Conservation (phyloP, 2,329 filamentous ascomycete species). For the Penicillium sp. region DNA sequence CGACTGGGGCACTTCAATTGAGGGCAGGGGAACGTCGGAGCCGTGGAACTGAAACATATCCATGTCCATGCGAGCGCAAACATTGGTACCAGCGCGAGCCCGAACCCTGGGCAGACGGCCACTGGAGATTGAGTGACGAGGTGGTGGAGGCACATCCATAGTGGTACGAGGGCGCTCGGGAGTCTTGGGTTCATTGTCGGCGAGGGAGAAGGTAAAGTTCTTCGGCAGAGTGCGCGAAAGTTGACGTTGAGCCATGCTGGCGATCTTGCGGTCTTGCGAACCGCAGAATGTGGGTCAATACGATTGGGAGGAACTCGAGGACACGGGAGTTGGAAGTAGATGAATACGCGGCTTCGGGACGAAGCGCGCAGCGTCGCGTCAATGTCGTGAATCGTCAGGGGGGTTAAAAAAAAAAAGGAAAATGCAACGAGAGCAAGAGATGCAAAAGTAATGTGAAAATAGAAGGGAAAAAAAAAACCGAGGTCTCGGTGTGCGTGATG, state of each 20-base stretch:
- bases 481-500: slow-evolving; percentile 12
- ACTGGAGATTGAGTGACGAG: slow-evolving; percentile 43
- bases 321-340: not conserved
- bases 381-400: slow-evolving; percentile 23
- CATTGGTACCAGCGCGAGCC: slow-evolving; percentile 37
- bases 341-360: slow-evolving; percentile 6
- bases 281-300: slow-evolving; percentile 10
- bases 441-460: not conserved
- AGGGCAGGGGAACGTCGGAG: slow-evolving; percentile 43
- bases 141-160: slow-evolving; percentile 44
- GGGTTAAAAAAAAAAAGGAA: slow-evolving; percentile 9
- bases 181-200: slow-evolving; percentile 40
- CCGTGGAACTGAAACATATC: slow-evolving; percentile 33
- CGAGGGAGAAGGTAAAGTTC: slow-evolving; percentile 45
- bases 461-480: slow-evolving; percentile 16
- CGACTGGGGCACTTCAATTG: slow-evolving; percentile 39
- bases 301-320: slow-evolving; percentile 8
- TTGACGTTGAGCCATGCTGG: slow-evolving; percentile 39
- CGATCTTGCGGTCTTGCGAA: slow-evolving; percentile 1
- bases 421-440: slow-evolving; percentile 18
- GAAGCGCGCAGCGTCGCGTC: slow-evolving; percentile 17
- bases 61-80: slow-evolving; percentile 37
- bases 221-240: slow-evolving; percentile 48
- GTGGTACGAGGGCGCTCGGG: slow-evolving; percentile 41
- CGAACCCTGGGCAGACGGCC: slow-evolving; percentile 42